A percentile compares a stretch with the other conserved stretches of the same genome.
Evolutionary conservation across 257 asterid species (phyloP).

Genomic region (Nicotiana paniculata): DNA sequence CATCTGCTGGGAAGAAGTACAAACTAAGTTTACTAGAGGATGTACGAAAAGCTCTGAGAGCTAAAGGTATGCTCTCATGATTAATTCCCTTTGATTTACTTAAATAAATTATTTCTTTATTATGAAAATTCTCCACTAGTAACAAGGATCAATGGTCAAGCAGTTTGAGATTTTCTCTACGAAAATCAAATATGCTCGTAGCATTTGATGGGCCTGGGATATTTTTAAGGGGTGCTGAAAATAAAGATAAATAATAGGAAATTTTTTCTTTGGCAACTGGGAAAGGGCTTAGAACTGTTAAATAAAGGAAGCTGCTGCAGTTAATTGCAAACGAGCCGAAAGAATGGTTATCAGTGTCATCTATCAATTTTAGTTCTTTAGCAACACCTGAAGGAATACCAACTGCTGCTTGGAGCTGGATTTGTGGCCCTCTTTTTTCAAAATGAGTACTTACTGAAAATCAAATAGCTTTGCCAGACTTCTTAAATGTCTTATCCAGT

Average conservation of each 20-base stretch:
- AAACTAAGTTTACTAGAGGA: constrained; percentile 61
- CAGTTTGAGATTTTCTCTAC: background rate
- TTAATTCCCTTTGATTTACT: background rate
- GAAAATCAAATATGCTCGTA: background rate
- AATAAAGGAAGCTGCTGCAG: background rate
- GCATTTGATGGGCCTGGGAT: background rate
- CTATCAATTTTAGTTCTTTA: background rate
- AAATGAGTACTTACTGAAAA: background rate
- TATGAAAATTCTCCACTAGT: background rate
- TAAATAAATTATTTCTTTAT: background rate
- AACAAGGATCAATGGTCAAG: background rate
- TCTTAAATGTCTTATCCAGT: constrained; percentile 1
- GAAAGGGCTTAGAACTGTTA: constrained; percentile 1
- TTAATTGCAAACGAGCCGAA: background rate
- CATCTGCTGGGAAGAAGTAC: constrained; percentile 65
- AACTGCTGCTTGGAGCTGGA: background rate
- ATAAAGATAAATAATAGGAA: background rate
- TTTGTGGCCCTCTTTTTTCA: background rate
- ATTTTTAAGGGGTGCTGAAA: background rate
- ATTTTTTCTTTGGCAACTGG: background rate
- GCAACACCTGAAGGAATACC: background rate
- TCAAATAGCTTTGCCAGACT: background rate
- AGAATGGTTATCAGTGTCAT: background rate
- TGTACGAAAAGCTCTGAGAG: constrained; percentile 52
- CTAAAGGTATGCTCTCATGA: constrained; percentile 43